Evolutionary conservation across 192 early-diverging fungal genomes (phyloP), one percentile per base, ranked within the genome.

Genomic region (Coemansia sp.): DNA sequence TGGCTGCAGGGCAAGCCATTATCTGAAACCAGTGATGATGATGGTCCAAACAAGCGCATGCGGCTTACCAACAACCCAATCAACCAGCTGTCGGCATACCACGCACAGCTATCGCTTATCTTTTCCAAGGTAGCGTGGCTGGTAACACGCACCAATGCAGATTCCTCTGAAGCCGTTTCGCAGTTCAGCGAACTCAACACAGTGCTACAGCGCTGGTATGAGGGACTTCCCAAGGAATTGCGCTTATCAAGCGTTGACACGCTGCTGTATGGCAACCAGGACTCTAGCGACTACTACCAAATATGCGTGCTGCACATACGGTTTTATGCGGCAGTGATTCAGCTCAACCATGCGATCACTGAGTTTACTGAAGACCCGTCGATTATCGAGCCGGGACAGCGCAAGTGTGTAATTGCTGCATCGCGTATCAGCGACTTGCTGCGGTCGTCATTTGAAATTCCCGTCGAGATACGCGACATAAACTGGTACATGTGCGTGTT

Each of bases 401-500:
- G 67, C 63, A 77, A 77, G 56, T 71, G 74, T 56, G 69, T 77
- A 12, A 77, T 71, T 16, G 64, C 74, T 3, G 74, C 74, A 21
- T 71, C 69, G 56, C 58, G 69, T 11, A 62, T 77, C 60, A 71
- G 68, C 57, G 74, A 77, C 40, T 46, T 77, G 12, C 34, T 77
- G 56, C 68, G 74, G 3, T 53, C 74, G 32, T 71, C 74, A 42
- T 77, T 64, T 40, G 74, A 77, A 51, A 63, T 77, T 20, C 56
- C 74, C 2, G 48, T 77, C 40, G 69, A 70, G 18, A 36, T 39
- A 42, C 74, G 74, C 52, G 69, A 77, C 31, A 71, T 77, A 56
- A 71, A 71, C 69, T 77, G 74, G 74, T 77, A 77, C 68, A 77
- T 77, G 74, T 77, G 74, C 28, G 69, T 77, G 53, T 77, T 77